Base-by-base conservation (phyloP, 305 asterid genomes). In the Fraxinus sp. region DNA sequence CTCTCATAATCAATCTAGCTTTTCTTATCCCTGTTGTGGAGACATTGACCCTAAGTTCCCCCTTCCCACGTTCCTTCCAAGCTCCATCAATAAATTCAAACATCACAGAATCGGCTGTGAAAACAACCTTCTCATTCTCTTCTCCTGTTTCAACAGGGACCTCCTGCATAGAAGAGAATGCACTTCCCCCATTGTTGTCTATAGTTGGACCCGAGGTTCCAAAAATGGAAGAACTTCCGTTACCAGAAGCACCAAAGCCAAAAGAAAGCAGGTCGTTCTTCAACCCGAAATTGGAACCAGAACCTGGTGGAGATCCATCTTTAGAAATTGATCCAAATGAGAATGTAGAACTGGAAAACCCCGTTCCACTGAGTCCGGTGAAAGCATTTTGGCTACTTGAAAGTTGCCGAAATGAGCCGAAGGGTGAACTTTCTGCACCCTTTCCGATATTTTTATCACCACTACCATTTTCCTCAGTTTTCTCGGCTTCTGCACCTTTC, bases 1-100 rank as follows among this genome's bases (percentile, higher is more conserved):
- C 90, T 81, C 98, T 87, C 99, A 96, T 96, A 46, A 96, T 81
- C 18, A 96, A 95, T 74, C 98, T 90, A 11, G 93, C 97, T 87
- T 90, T 94, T 78, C 87, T 91, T 1, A 89, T 79, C 86, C 88
- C 98, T 4, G 86, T 20, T 74, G 92, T 88, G 4, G 94, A 78
- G 66, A 91, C 86, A 80, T 94, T 94, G 77, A 96, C 90, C 87
- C 91, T 96, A 79, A 96, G 86, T 85, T 96, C 99, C 26, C 99
- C 98, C 86, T 96, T 96, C 36, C 98, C 99, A 8, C 99, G 88
- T 86, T 96, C 99, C 89, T 93, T 96, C 98, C 99, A 96, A 10
- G 85, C 49, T 74, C 94, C 98, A 81, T 90, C 97, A 16, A 83
- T 78, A 80, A 77, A 96, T 86, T 93, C 99, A 79, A 87, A 96